These are phyloP conservation scores for Manihot esculenta DNA, from an alignment of 441 rosid genomes.

Conservation along the genomic window DNA sequence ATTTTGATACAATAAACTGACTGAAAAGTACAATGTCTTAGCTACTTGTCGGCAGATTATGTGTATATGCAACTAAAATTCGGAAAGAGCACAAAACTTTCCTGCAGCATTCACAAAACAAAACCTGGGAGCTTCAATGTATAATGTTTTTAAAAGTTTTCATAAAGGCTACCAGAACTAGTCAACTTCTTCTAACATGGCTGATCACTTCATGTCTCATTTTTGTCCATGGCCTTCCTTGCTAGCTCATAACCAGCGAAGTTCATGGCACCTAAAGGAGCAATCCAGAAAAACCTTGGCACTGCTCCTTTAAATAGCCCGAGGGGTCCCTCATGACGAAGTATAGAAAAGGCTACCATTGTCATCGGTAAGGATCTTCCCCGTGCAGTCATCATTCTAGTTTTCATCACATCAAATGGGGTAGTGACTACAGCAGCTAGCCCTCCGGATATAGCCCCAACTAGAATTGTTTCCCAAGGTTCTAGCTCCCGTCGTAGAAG, in stretches of 20 bases:
- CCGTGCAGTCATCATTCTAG: slow-evolving; percentile 95
- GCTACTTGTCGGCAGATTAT: slow-evolving; percentile 40
- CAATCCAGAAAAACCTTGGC: slow-evolving; percentile 97
- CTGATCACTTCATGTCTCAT: slow-evolving; percentile 32
- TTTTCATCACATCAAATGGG: slow-evolving; percentile 97
- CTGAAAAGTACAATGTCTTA: neutral
- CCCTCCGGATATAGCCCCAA: slow-evolving; percentile 96
- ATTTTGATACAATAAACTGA: neutral
- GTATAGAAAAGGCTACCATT: slow-evolving; percentile 62
- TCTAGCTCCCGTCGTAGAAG: slow-evolving; percentile 79
- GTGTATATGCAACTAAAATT: slow-evolving; percentile 22
- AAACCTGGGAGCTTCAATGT: slow-evolving; percentile 14
- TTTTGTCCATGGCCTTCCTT: slow-evolving; percentile 80
- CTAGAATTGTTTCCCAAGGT: slow-evolving; percentile 87
- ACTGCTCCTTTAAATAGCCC: slow-evolving; percentile 93
- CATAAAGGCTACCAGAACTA: slow-evolving; percentile 31
- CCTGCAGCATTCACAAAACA: slow-evolving; percentile 24
- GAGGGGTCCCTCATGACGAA: slow-evolving; percentile 85
- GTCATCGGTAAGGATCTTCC: slow-evolving; percentile 80
- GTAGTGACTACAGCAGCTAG: slow-evolving; percentile 86
- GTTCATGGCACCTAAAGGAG: slow-evolving; percentile 99
- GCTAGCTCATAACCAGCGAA: slow-evolving; percentile 97
- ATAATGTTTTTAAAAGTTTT: neutral
- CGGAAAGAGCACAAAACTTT: slow-evolving; percentile 31
- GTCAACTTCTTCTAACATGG: slow-evolving; percentile 39